A percentile compares a stretch with the other conserved stretches of the same genome.
Evolutionary conservation across 345 rosid genomes (phyloP).

Genomic region (Gynandropsis gynandra): DNA sequence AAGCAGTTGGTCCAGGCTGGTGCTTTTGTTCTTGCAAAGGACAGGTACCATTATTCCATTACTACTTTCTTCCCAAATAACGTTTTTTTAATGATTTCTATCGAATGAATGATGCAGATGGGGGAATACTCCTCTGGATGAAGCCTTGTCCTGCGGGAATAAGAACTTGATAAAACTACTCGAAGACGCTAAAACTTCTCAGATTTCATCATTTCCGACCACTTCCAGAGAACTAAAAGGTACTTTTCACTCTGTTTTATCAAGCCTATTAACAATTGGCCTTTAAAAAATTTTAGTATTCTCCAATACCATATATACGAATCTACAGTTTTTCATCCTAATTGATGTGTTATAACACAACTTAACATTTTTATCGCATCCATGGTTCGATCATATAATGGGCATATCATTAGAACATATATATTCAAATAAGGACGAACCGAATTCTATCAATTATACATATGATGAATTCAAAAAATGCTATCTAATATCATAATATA

Average conservation of each 20-base stretch:
- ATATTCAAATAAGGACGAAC: not conserved
- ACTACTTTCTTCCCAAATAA: not conserved
- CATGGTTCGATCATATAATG: too few relatives aligned
- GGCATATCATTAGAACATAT: too few relatives aligned
- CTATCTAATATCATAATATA: not conserved
- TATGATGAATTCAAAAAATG: not conserved
- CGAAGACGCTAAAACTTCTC: slow-evolving; percentile 43
- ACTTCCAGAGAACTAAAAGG: slow-evolving; percentile 21
- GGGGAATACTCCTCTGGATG: slow-evolving; percentile 77
- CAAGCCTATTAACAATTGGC: too few relatives aligned
- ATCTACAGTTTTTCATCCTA: too few relatives aligned
- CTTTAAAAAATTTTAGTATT: too few relatives aligned
- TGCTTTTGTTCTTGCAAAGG: slow-evolving; percentile 62
- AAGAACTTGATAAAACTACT: slow-evolving; percentile 54
- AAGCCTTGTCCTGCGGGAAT: slow-evolving; percentile 46
- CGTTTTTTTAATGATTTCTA: too few relatives aligned
- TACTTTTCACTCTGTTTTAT: slow-evolving; percentile 1
- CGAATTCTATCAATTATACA: not conserved
- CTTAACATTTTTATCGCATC: too few relatives aligned
- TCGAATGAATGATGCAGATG: slow-evolving; percentile 41
- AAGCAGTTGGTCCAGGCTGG: slow-evolving; percentile 53
- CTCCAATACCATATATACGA: too few relatives aligned
- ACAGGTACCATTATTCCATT: slow-evolving; percentile 40
- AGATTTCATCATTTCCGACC: slow-evolving; percentile 33
- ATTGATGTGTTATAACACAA: too few relatives aligned